phyloP scores from a whole-genome alignment of 2,329 filamentous ascomycete genomes.

The Pyricularia sp. region DNA sequence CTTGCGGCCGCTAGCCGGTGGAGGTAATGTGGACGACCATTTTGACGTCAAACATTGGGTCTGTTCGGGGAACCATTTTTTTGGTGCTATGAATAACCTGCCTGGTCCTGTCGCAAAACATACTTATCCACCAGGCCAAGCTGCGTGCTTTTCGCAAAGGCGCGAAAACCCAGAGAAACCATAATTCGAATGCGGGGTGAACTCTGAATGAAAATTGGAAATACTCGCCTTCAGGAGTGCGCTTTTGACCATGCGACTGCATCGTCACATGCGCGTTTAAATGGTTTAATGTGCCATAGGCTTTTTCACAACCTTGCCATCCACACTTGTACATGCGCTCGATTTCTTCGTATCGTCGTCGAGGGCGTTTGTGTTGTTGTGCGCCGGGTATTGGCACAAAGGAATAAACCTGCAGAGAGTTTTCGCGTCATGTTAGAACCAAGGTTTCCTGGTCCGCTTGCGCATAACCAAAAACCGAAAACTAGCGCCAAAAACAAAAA shows the following conservation, averaged over 20 bases:
- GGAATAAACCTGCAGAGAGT: slow-evolving; percentile 71
- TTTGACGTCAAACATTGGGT: neutral
- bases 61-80: neutral
- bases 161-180: neutral
- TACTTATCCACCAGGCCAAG: neutral
- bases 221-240: slow-evolving; percentile 87
- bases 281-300: slow-evolving; percentile 95
- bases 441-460: too few species aligned
- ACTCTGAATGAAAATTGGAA: slow-evolving; percentile 8
- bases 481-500: neutral
- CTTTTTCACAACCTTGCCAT: slow-evolving; percentile 97
- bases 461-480: neutral
- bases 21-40: neutral
- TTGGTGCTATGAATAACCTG: neutral
- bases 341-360: slow-evolving; percentile 93
- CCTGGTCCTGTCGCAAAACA: neutral
- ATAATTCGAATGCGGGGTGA: neutral
- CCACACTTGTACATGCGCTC: slow-evolving; percentile 99
- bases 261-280: slow-evolving; percentile 97
- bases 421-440: slow-evolving; percentile 13
- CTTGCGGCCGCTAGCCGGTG: slow-evolving; percentile 24
- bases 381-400: slow-evolving; percentile 96
- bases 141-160: neutral
- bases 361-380: slow-evolving; percentile 92
- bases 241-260: slow-evolving; percentile 92